phyloP scores from a whole-genome alignment of 176 grass and related monocot genomes.

The Ampelocalamus luodianensis region DNA sequence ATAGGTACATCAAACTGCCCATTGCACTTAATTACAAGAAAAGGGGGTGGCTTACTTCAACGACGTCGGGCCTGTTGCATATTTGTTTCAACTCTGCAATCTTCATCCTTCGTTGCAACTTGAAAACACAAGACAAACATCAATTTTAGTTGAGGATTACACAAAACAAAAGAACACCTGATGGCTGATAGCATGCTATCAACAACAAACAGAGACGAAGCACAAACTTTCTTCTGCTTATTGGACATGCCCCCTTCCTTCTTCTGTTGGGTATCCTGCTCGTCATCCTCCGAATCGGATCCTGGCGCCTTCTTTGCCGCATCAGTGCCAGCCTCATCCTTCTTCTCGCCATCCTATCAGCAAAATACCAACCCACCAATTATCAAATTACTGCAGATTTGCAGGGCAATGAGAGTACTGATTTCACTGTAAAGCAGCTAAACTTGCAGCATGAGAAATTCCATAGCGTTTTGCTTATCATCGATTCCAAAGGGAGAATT shows the following conservation, averaged over 20 bases:
- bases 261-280: slow-evolving; percentile 70
- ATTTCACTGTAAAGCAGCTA: neutral
- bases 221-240: slow-evolving; percentile 84
- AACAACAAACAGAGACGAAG: slow-evolving; percentile 4
- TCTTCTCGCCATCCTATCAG: slow-evolving; percentile 59
- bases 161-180: neutral
- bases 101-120: slow-evolving; percentile 88
- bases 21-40: neutral
- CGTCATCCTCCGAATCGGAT: slow-evolving; percentile 71
- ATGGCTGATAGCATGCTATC: neutral
- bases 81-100: slow-evolving; percentile 91
- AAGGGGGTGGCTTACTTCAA: slow-evolving; percentile 56
- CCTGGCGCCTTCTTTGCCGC: slow-evolving; percentile 54
- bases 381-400: neutral
- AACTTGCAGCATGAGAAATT: neutral
- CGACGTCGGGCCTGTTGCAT: slow-evolving; percentile 83
- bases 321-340: slow-evolving; percentile 63
- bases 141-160: neutral
- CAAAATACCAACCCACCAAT: neutral
- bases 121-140: slow-evolving; percentile 10
- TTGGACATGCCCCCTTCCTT: slow-evolving; percentile 84
- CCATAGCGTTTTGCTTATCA: neutral
- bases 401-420: neutral
- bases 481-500: neutral
- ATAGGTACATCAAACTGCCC: neutral